These are phyloP conservation scores for Beauveria sp. DNA, from an alignment of 2,329 filamentous ascomycete genomes.

Conservation along the genomic window DNA sequence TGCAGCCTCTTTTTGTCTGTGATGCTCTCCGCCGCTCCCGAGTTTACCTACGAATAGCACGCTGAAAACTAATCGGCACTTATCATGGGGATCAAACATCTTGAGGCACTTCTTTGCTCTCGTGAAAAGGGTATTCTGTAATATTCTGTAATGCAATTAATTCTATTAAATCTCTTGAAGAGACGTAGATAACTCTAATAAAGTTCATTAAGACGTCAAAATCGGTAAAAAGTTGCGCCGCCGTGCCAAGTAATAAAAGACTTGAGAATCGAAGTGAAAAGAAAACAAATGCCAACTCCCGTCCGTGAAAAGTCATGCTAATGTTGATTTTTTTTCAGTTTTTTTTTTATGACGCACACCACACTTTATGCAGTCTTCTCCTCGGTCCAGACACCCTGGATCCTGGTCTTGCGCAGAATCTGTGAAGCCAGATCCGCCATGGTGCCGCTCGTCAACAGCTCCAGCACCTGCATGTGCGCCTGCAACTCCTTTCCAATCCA, in stretches of 20 bases:
- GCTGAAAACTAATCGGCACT: too few species aligned
- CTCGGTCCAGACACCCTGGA: conserved; percentile 16
- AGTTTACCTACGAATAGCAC: too few species aligned
- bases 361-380: neutral
- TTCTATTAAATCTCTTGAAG: too few species aligned
- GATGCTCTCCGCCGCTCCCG: too few species aligned
- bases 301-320: neutral
- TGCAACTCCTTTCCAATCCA: conserved; percentile 43
- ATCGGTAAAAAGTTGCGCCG: neutral
- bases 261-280: neutral
- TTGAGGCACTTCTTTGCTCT: too few species aligned
- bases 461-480: conserved; percentile 44
- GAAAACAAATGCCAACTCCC: neutral
- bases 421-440: conserved; percentile 14
- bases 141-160: too few species aligned
- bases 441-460: conserved; percentile 40
- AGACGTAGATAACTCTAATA: neutral
- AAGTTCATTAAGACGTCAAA: neutral
- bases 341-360: neutral
- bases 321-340: neutral
- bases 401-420: conserved; percentile 20
- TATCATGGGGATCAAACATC: too few species aligned
- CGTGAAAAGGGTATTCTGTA: too few species aligned
- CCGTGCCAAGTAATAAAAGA: neutral
- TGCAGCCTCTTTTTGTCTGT: too few species aligned